Conservation (phyloP, 495 filamentous ascomycete species). For the Schizothecium vesticola region DNA sequence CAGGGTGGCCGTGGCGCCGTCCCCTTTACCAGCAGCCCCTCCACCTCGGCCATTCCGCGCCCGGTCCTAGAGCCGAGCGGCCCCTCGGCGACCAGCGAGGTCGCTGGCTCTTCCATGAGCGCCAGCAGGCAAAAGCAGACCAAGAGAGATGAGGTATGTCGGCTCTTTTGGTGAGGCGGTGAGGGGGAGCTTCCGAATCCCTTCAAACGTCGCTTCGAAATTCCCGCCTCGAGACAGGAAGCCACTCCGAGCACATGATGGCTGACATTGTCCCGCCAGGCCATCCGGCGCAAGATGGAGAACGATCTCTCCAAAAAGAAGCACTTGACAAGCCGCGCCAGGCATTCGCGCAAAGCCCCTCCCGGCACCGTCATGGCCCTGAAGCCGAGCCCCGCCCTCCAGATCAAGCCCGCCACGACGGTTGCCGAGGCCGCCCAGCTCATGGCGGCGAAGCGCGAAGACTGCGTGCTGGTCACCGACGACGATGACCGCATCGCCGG, state of each 20-base stretch:
- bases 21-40: slow-evolving; percentile 64
- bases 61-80: slow-evolving; percentile 64
- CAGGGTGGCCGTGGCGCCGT: slow-evolving; percentile 61
- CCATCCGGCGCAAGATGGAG: slow-evolving; percentile 94
- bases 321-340: slow-evolving; percentile 65
- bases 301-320: slow-evolving; percentile 97
- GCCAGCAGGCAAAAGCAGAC: slow-evolving; percentile 88
- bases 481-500: slow-evolving; percentile 96
- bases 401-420: slow-evolving; percentile 93
- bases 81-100: slow-evolving; percentile 52
- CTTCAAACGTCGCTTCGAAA: background rate
- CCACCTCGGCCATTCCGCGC: slow-evolving; percentile 71
- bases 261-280: slow-evolving; percentile 50
- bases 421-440: slow-evolving; percentile 96
- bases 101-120: slow-evolving; percentile 69
- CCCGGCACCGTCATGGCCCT: slow-evolving; percentile 93
- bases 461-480: slow-evolving; percentile 98
- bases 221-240: background rate
- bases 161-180: background rate
- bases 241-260: slow-evolving; percentile 9
- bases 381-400: slow-evolving; percentile 89
- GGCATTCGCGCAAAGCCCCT: slow-evolving; percentile 85
- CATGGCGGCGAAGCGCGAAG: slow-evolving; percentile 98
- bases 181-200: background rate
- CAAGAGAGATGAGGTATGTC: slow-evolving; percentile 93